phyloP scores from a whole-genome alignment of 2,329 filamentous ascomycete species.

The Bipolaris victoriae region DNA sequence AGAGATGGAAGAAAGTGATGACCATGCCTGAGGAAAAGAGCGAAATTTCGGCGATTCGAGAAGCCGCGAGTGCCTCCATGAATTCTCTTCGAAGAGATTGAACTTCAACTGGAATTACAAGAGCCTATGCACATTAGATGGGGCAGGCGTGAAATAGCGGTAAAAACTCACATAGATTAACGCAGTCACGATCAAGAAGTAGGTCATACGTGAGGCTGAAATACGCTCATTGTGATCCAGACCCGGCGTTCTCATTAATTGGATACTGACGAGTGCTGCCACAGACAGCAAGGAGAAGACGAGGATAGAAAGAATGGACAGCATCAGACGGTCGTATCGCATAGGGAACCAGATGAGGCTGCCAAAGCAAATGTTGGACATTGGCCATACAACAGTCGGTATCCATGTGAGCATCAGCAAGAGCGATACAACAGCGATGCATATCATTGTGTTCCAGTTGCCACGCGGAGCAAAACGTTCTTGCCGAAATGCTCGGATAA shows the following conservation, averaged over 20 bases:
- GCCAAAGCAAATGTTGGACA: conserved; percentile 68
- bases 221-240: conserved; percentile 66
- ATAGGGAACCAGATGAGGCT: conserved; percentile 72
- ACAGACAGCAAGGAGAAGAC: conserved; percentile 59
- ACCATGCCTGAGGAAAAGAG: conserved; percentile 70
- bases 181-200: conserved; percentile 65
- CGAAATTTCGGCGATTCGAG: conserved; percentile 69
- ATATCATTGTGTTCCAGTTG: conserved; percentile 66
- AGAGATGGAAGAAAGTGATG: conserved; percentile 69
- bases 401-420: conserved; percentile 64
- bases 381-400: conserved; percentile 61
- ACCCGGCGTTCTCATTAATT: conserved; percentile 60
- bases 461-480: conserved; percentile 64
- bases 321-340: conserved; percentile 64
- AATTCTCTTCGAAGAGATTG: conserved; percentile 56
- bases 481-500: conserved; percentile 61
- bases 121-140: conserved; percentile 44
- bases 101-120: conserved; percentile 69
- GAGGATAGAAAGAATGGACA: conserved; percentile 61
- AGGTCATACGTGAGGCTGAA: conserved; percentile 72
- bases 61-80: conserved; percentile 57
- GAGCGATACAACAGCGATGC: conserved; percentile 59
- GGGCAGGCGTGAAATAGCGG: neutral
- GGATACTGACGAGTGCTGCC: conserved; percentile 62
- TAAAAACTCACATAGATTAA: conserved; percentile 60